Base-by-base conservation (phyloP, 306 rosid species). In the Carpinus fangiana region DNA sequence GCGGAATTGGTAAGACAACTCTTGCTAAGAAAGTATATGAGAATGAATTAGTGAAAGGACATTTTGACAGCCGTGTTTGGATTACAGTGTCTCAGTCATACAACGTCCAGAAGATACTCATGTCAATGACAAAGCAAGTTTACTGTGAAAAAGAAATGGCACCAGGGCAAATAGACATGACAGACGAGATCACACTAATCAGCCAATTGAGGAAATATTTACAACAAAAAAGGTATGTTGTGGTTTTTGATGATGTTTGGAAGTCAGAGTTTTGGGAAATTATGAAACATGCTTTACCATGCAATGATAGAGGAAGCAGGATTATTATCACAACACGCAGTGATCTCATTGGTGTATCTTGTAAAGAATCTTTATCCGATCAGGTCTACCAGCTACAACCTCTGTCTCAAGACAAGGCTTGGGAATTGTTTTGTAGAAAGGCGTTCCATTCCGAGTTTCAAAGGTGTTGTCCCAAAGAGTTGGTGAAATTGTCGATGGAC, bases 21-120 rank as follows among this genome's bases (percentile, higher is more conserved):
- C 70, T 64, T 64, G 23, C 70, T 45, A 64, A 64, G 21, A 64
- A 64, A 34, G 36, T 16, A 34, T 64, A 64, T 64, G 70, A 64
- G 70, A 64, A 17, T 16, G 70, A 64, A 9, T 64, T 12, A 34
- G 70, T 64, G 46, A 17, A 64, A 46, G 70, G 70, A 34, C 70
- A 64, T 9, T 64, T 64, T 64, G 70, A 64, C 21, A 7, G 70
- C 7, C 47, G 13, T 16, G 70, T 64, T 64, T 64, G 70, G 47
- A 34, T 64, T 13, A 64, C 70, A 7, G 47, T 64, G 47, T 64
- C 70, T 34, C 70, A 64, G 23, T 64, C 70, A 64, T 64, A 64
- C 47, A 64, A 34, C 47, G 6, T 64, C 21, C n/a, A 34, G 18
- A 34, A 64, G 47, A 34, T 64, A 64, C 70, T 64, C 47, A 34